Evolutionary conservation across 805 yeast genomes (phyloP).

Genomic region (Nakazawaea wyomingensis): DNA sequence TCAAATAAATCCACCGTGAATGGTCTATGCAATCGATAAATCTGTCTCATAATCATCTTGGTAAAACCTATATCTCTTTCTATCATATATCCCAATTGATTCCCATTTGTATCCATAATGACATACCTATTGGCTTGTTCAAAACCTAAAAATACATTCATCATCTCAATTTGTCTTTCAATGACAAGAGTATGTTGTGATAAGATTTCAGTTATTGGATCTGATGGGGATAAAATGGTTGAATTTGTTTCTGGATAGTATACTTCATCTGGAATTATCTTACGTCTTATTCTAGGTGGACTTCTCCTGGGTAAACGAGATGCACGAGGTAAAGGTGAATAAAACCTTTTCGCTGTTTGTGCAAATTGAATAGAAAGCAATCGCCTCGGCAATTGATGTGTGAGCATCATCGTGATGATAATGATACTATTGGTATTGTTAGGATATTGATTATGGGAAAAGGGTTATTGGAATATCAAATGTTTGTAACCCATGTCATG

Average conservation of each 20-base stretch:
- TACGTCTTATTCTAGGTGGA: constrained; percentile 8
- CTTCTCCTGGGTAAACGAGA: constrained; percentile 1
- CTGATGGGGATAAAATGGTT: constrained; percentile 42
- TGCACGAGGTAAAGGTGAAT: constrained; percentile 8
- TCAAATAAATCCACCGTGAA: constrained; percentile 70
- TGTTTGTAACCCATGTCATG: no score
- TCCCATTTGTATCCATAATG: constrained; percentile 69
- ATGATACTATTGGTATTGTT: background rate
- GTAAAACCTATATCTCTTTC: constrained; percentile 74
- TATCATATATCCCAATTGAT: constrained; percentile 70
- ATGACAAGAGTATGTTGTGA: constrained; percentile 81
- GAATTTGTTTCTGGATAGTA: constrained; percentile 9
- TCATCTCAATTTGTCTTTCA: constrained; percentile 82
- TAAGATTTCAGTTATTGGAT: constrained; percentile 57
- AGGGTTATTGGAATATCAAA: no score
- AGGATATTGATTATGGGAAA: background rate
- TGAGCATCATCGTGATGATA: background rate
- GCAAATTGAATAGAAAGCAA: no score
- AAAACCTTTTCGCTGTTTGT: background rate
- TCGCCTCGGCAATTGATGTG: no score
- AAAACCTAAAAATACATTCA: constrained; percentile 82
- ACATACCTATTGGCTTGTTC: constrained; percentile 85
- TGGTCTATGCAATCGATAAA: constrained; percentile 83
- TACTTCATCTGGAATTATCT: constrained; percentile 7
- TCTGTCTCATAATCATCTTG: constrained; percentile 73